Evolutionary conservation across 345 rosid species (phyloP).

Genomic region (Erysimum cheiranthoides): DNA sequence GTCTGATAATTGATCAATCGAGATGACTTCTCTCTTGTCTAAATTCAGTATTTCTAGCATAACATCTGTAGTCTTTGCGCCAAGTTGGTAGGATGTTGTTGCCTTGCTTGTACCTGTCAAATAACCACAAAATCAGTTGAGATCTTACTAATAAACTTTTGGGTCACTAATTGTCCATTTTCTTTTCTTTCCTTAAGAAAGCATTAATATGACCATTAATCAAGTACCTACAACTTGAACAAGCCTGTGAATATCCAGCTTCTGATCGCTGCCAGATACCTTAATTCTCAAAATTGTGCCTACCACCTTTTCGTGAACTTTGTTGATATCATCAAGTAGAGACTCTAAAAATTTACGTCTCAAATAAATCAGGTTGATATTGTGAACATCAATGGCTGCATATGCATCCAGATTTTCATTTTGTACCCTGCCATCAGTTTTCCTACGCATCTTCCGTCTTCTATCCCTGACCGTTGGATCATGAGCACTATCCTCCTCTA

Average conservation of each 20-base stretch:
- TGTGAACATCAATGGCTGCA: conserved; percentile 91
- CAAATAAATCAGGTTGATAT: conserved; percentile 74
- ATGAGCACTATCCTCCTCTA: conserved; percentile 46
- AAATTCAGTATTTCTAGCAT: conserved; percentile 78
- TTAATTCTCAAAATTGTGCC: conserved; percentile 88
- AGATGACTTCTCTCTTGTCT: conserved; percentile 72
- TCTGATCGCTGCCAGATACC: conserved; percentile 68
- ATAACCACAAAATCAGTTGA: conserved; percentile 35
- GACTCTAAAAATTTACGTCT: conserved; percentile 71
- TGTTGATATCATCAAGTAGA: conserved; percentile 69
- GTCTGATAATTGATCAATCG: conserved; percentile 78
- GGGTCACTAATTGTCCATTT: conserved; percentile 13
- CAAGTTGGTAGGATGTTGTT: conserved; percentile 68
- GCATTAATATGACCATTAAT: conserved; percentile 35
- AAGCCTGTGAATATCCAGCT: conserved; percentile 79
- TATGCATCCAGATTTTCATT: conserved; percentile 55
- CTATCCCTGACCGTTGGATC: conserved; percentile 51
- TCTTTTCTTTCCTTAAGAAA: conserved; percentile 21
- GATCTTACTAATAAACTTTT: conserved; percentile 21
- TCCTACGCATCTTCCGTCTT: conserved; percentile 56
- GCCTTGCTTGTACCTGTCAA: conserved; percentile 69
- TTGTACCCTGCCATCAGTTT: conserved; percentile 56
- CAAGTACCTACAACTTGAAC: conserved; percentile 85
- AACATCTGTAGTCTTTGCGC: conserved; percentile 58
- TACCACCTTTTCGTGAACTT: conserved; percentile 72